Percentiles rank a stretch among this genome's conserved stretches.
These are phyloP conservation scores for Scedosporium apiospermum DNA, from an alignment of 2,329 filamentous ascomycete genomes.

Conservation along the genomic window DNA sequence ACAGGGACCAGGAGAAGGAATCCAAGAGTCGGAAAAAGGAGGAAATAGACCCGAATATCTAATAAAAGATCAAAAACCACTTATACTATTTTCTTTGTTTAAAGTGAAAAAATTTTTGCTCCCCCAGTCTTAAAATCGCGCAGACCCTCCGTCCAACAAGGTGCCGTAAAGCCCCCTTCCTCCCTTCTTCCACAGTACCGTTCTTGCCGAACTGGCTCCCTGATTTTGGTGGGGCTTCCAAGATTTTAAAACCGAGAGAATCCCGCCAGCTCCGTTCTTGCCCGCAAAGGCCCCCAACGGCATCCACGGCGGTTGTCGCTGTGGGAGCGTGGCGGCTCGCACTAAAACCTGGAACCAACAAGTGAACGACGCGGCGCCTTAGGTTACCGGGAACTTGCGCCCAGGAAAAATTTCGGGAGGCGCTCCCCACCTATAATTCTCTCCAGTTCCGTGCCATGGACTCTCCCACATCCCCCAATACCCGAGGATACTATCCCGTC, in stretches of 20 bases:
- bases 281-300: not conserved
- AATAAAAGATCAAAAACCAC: not conserved
- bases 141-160: not conserved
- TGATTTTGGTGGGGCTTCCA: not conserved
- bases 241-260: not conserved
- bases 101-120: not conserved
- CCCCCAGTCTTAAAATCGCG: not conserved
- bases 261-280: not conserved
- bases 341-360: not conserved
- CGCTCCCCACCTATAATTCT: not conserved
- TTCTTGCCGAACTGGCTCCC: not conserved
- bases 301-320: not conserved
- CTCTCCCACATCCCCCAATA: not conserved
- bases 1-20: not conserved
- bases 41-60: not conserved
- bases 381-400: not conserved
- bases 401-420: not conserved
- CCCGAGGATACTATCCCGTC: constrained; percentile 1
- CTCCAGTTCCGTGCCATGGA: not conserved
- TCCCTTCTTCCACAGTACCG: not conserved
- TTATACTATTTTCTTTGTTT: not conserved
- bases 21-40: not conserved
- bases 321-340: not conserved
- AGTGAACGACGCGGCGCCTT: too few species aligned
- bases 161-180: not conserved